Conservation (phyloP, 805 yeast species). For the Saturnispora halmiae region DNA sequence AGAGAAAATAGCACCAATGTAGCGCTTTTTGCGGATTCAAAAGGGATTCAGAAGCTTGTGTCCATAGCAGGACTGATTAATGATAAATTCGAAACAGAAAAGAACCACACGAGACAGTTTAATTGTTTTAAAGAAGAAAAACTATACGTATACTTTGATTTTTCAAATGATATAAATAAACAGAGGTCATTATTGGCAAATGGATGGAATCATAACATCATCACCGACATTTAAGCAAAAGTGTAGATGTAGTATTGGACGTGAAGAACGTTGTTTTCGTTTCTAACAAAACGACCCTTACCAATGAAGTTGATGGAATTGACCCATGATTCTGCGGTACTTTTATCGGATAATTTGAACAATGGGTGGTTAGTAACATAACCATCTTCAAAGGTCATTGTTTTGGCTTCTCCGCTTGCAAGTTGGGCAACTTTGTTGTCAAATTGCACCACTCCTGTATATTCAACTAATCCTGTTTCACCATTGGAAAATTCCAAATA, state of each 20-base stretch:
- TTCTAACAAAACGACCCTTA: slow-evolving; percentile 50
- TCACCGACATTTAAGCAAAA: slow-evolving; percentile 5
- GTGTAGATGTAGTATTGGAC: slow-evolving; percentile 33
- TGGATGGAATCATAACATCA: too few species aligned
- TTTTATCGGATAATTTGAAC: slow-evolving; percentile 34
- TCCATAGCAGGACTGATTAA: slow-evolving; percentile 4
- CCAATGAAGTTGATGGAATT: slow-evolving; percentile 41
- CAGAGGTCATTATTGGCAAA: neutral
- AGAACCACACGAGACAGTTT: neutral
- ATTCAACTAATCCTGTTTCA: slow-evolving; percentile 34
- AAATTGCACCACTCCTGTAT: slow-evolving; percentile 41
- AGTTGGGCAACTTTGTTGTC: slow-evolving; percentile 31
- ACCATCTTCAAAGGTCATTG: slow-evolving; percentile 36
- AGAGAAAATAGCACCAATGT: neutral
- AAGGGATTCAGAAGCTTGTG: slow-evolving; percentile 7
- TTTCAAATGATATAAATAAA: neutral
- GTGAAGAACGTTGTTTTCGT: slow-evolving; percentile 33
- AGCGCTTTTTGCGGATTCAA: neutral
- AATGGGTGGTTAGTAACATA: slow-evolving; percentile 42
- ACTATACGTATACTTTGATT: slow-evolving; percentile 4
- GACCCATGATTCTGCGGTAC: slow-evolving; percentile 44
- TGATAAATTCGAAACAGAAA: neutral
- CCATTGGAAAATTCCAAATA: slow-evolving; percentile 30
- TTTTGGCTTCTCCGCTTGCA: slow-evolving; percentile 24
- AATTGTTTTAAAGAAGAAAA: slow-evolving; percentile 1